Base-by-base conservation (phyloP, 169 alveolate genomes). In the Plasmodium fragile region DNA sequence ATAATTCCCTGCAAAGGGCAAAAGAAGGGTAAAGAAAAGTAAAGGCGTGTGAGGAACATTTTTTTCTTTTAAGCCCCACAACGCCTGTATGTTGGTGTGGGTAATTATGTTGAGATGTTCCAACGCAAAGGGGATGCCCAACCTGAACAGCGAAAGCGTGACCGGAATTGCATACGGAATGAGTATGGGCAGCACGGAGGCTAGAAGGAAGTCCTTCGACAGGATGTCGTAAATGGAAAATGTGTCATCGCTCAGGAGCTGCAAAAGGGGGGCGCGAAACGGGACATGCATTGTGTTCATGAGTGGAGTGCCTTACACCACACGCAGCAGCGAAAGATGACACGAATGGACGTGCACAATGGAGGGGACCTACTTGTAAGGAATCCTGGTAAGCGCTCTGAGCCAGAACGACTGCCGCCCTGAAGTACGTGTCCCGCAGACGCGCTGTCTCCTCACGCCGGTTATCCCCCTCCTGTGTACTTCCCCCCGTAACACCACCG, bases 321-420 rank as follows among this genome's bases (percentile, higher is more conserved):
- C 3, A n/a, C 72, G 32, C 7, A 3, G 72, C 4, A 55, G 73
- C 13, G 25, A 1, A 59, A 59, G 7, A 13, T 0, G 10, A n/a
- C 25, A 59, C 7, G 18, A n/a, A 55, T 65, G 18, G 18, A 65
- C 36, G 3, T 65, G 75, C 59, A 18, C 25, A 18, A 18, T 45
- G 34, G 13, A 5, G 70, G 28, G 10, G 49, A n/a, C 45, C 28
- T 53, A 91, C 94, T 32, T 91, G 94, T n/a, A 91, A 71, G 11
- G 94, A 91, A 53, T 91, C 94, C 69, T 91, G 92, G 49, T 91
- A 91, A n/a, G 94, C 94, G 22, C 85, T 30, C 49, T 81, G 94
- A 3, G 92, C 94, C 41, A 91, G 32, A 6, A 41, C 55, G n/a
- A 91, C 3, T 13, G 92, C 94, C 11, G 59, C 70, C 72, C 82